These are phyloP conservation scores for Blumeriella jaapii DNA, from an alignment of 2,329 filamentous ascomycete species.

Conservation along the genomic window DNA sequence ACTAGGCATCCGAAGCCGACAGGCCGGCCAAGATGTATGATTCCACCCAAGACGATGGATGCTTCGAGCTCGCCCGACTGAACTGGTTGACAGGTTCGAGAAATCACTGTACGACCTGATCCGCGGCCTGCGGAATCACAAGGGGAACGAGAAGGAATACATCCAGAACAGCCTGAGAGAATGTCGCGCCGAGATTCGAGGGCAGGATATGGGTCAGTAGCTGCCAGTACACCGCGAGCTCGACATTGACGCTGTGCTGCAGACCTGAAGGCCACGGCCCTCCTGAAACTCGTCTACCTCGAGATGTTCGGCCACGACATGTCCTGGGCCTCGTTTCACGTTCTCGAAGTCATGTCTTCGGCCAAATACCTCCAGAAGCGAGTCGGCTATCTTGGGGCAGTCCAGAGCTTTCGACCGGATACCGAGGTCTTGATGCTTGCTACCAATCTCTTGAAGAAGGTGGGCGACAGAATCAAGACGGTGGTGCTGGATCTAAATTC, in stretches of 20 bases:
- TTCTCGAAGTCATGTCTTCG: constrained; percentile 97
- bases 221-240: neutral
- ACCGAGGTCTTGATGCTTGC: constrained; percentile 97
- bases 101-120: constrained; percentile 99
- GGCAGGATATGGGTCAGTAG: constrained; percentile 76
- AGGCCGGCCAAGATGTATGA: constrained; percentile 3
- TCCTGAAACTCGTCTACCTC: constrained; percentile 92
- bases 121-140: constrained; percentile 86
- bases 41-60: neutral
- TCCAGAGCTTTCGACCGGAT: constrained; percentile 90
- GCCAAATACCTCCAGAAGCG: constrained; percentile 90
- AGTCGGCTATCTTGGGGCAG: constrained; percentile 86
- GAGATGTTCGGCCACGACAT: constrained; percentile 99
- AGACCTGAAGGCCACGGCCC: constrained; percentile 92
- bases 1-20: neutral
- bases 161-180: constrained; percentile 89
- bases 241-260: constrained; percentile 4
- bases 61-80: neutral
- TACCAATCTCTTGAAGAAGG: constrained; percentile 93
- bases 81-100: constrained; percentile 63
- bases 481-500: constrained; percentile 9
- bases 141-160: constrained; percentile 89
- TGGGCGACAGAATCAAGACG: constrained; percentile 23
- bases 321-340: constrained; percentile 98
- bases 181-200: constrained; percentile 85